These are phyloP conservation scores for Tolypocladium ophioglossoides DNA, from an alignment of 2,329 filamentous ascomycete genomes.

Conservation along the genomic window DNA sequence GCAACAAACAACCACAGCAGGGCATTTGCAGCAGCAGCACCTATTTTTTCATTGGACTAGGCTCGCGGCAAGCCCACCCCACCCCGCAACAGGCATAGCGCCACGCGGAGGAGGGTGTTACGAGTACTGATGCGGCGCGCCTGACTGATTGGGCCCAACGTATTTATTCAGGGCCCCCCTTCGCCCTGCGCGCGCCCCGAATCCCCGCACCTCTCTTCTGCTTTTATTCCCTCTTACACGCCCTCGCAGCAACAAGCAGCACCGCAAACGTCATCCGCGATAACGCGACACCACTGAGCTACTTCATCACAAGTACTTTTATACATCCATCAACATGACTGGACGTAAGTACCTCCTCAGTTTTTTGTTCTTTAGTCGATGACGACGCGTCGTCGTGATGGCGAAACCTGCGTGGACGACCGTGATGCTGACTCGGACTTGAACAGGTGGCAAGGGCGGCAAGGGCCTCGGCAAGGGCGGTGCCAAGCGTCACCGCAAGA, in stretches of 20 bases:
- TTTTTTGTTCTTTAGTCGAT: not conserved
- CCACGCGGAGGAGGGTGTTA: not conserved
- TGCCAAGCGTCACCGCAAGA: conserved; percentile 98
- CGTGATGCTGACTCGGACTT: conserved; percentile 31
- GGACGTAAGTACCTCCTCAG: conserved; percentile 49
- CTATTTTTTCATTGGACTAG: not conserved
- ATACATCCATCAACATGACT: conserved; percentile 50
- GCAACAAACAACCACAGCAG: not conserved
- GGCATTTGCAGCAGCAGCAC: not conserved
- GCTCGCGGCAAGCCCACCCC: conserved; percentile 2
- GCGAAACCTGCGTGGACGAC: not conserved
- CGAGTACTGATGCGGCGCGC: conserved; percentile 6
- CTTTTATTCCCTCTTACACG: conserved; percentile 12
- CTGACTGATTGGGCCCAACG: conserved; percentile 24
- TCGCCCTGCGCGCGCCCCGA: conserved; percentile 10
- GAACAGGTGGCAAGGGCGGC: conserved; percentile 78
- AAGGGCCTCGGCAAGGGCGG: conserved; percentile 98
- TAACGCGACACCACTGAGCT: conserved; percentile 5
- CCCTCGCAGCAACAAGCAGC: conserved; percentile 14
- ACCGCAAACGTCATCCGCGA: conserved; percentile 12
- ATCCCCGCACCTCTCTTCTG: conserved; percentile 16
- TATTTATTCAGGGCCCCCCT: conserved; percentile 22
- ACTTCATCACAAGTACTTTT: conserved; percentile 6
- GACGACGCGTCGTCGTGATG: not conserved
- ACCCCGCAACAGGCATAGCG: conserved; percentile 6